Percentiles rank a stretch among this genome's conserved stretches.
Conservation (phyloP, 1,139 yeast genomes). For the Candida tetrigidarum region DNA sequence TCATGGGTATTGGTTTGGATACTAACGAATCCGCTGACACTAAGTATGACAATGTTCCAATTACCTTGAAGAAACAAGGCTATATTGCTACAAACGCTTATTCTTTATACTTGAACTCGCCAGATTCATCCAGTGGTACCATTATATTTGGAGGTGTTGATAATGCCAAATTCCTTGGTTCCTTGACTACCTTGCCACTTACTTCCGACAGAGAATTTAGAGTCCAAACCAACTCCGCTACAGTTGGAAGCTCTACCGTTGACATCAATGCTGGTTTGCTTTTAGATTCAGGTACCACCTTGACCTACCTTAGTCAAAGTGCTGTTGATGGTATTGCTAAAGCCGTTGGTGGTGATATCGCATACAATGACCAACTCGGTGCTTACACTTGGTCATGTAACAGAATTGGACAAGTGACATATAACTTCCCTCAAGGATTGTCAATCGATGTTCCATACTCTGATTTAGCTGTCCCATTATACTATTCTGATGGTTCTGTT, state of each 20-base stretch:
- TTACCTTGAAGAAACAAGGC: conserved; percentile 41
- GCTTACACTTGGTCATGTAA: conserved; percentile 10
- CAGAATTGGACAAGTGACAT: conserved; percentile 20
- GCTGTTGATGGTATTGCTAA: conserved; percentile 25
- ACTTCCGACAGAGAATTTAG: conserved; percentile 8
- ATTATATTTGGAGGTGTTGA: conserved; percentile 37
- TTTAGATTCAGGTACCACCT: conserved; percentile 34
- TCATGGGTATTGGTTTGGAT: conserved; percentile 25
- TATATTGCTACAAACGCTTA: conserved; percentile 45
- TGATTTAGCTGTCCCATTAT: conserved; percentile 20
- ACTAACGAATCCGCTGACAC: conserved; percentile 13
- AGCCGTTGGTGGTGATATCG: conserved; percentile 22
- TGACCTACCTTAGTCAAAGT: conserved; percentile 26
- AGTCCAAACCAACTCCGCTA: conserved; percentile 5
- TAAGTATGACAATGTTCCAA: conserved; percentile 35
- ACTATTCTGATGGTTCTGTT: conserved; percentile 9
- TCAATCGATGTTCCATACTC: conserved; percentile 32
- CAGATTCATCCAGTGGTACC: conserved; percentile 24
- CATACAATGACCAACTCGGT: conserved; percentile 5
- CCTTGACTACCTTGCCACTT: conserved; percentile 17
- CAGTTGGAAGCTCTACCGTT: conserved; percentile 4
- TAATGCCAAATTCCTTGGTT: conserved; percentile 28
- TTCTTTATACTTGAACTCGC: conserved; percentile 34
- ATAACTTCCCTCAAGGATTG: conserved; percentile 33
- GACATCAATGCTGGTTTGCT: conserved; percentile 3